Percentiles rank a stretch among this genome's conserved stretches.
These are phyloP conservation scores for Aspergillus puulaauensis DNA, from an alignment of 2,329 filamentous ascomycete species.

Conservation along the genomic window DNA sequence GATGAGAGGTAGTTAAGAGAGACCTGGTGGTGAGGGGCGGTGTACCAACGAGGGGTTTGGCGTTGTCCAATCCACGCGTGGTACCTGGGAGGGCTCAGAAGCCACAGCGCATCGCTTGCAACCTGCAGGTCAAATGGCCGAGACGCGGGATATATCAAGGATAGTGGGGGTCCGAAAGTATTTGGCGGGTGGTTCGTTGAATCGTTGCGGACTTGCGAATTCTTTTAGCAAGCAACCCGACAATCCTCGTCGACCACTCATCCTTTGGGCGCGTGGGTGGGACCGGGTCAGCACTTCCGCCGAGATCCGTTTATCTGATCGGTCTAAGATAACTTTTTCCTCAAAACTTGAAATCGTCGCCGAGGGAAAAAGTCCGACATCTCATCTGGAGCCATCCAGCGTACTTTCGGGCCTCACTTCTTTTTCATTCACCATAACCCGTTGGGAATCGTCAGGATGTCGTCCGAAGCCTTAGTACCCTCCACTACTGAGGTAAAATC, in stretches of 20 bases:
- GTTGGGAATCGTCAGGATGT: slow-evolving; percentile 43
- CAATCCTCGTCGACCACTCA: slow-evolving; percentile 16
- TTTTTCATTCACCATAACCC: neutral
- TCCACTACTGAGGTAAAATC: slow-evolving; percentile 48
- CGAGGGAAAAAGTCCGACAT: slow-evolving; percentile 15
- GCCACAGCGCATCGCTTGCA: slow-evolving; percentile 21
- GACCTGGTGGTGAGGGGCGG: slow-evolving; percentile 19
- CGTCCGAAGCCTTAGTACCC: slow-evolving; percentile 34
- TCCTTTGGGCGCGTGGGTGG: slow-evolving; percentile 6
- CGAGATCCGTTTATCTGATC: slow-evolving; percentile 47
- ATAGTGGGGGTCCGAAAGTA: slow-evolving; percentile 11
- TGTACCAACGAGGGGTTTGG: slow-evolving; percentile 22
- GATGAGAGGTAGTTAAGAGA: slow-evolving; percentile 11
- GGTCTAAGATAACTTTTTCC: slow-evolving; percentile 38
- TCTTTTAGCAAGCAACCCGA: slow-evolving; percentile 12
- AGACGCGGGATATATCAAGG: slow-evolving; percentile 17
- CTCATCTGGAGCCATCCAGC: slow-evolving; percentile 1
- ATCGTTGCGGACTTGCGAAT: slow-evolving; percentile 14
- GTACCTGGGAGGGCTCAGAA: slow-evolving; percentile 11
- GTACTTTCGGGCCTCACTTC: neutral
- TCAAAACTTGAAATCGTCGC: slow-evolving; percentile 10
- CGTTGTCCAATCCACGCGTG: slow-evolving; percentile 19
- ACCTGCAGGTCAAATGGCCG: slow-evolving; percentile 18
- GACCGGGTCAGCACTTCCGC: slow-evolving; percentile 23
- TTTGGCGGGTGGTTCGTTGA: slow-evolving; percentile 15